Conservation (phyloP, 345 rosid genomes). For the Eucalyptus cloeziana region DNA sequence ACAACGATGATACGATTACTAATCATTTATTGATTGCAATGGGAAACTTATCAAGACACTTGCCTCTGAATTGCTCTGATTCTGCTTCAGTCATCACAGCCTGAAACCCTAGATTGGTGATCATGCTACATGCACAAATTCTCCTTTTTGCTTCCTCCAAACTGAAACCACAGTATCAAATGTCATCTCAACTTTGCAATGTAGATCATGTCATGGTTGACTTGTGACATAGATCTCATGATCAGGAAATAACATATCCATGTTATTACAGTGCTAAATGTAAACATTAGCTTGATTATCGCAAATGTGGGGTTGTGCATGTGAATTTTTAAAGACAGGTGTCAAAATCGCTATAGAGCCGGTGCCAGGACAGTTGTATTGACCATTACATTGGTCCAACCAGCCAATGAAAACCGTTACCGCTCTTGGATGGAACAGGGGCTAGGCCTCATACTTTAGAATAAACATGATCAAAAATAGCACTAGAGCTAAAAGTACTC, state of each 20-base stretch:
- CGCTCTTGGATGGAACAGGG: too few species aligned
- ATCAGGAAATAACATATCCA: too few species aligned
- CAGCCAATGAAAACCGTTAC: conserved; percentile 52
- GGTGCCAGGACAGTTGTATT: conserved; percentile 57
- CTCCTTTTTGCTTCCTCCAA: conserved; percentile 64
- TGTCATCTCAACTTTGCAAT: too few species aligned
- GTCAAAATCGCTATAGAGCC: conserved; percentile 34
- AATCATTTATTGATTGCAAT: neutral
- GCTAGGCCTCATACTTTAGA: too few species aligned
- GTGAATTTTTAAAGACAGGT: conserved; percentile 32
- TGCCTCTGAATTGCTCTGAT: conserved; percentile 53
- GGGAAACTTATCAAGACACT: neutral
- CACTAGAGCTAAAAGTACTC: too few species aligned
- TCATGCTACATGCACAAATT: conserved; percentile 83
- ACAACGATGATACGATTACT: neutral
- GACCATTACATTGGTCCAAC: conserved; percentile 50
- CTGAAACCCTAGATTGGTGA: conserved; percentile 21
- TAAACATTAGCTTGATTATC: too few species aligned
- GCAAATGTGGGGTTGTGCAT: neutral
- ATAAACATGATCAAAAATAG: too few species aligned
- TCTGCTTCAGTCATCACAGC: conserved; percentile 67
- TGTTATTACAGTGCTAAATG: too few species aligned
- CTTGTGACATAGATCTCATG: too few species aligned
- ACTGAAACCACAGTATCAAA: conserved; percentile 10
- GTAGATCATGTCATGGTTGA: too few species aligned